phyloP scores from a whole-genome alignment of 179 eudicot genomes.

The Nepenthes alata region DNA sequence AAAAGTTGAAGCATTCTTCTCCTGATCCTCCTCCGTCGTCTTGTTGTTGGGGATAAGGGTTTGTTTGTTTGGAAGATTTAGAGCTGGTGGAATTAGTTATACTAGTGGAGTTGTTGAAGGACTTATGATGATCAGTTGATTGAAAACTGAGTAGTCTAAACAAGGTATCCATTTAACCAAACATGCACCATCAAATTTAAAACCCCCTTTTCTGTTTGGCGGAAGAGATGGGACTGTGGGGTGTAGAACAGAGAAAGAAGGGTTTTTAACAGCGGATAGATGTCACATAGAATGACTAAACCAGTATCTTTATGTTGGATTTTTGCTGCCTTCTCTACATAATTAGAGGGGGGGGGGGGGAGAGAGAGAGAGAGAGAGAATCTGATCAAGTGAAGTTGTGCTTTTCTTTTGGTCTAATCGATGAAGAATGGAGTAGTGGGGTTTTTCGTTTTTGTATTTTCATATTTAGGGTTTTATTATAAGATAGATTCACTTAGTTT shows the following conservation, averaged over 20 bases:
- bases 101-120: conserved; percentile 20
- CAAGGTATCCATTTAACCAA: conserved; percentile 38
- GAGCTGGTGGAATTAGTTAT: conserved; percentile 5
- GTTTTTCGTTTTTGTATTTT: too few species aligned
- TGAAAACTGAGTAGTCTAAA: conserved; percentile 35
- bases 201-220: background rate
- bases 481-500: background rate
- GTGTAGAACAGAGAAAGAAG: background rate
- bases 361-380: background rate
- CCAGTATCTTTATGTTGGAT: background rate
- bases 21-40: conserved; percentile 34
- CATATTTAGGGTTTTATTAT: too few species aligned
- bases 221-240: background rate
- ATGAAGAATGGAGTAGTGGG: conserved; percentile 13
- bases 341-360: background rate
- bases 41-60: conserved; percentile 8
- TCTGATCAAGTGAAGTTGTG: conserved; percentile 4
- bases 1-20: conserved; percentile 89
- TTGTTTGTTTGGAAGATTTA: conserved; percentile 12
- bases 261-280: conserved; percentile 9
- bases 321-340: background rate
- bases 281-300: background rate
- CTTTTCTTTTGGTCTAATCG: conserved; percentile 29
- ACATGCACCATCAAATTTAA: background rate
- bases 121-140: conserved; percentile 15